Evolutionary conservation across 1,284 basidiomycete species (phyloP), one percentile per base, ranked within the genome.

Genomic region (Anthracocystis walkeri): DNA sequence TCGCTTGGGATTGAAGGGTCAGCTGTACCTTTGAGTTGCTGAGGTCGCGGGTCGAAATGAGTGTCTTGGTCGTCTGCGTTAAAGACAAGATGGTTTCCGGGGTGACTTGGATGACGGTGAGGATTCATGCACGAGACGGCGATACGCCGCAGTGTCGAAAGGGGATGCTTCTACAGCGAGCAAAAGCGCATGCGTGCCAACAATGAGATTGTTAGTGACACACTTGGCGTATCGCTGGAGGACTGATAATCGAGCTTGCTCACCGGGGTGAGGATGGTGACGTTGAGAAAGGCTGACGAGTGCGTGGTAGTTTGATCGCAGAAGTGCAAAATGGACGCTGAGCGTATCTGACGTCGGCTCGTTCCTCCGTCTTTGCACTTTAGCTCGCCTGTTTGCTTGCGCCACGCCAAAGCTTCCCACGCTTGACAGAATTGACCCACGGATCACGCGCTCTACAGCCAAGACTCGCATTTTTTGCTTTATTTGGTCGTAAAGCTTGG

Each of bases 121-220:
- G 59, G 35, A 44, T 57, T 33, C 66, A 69, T 69, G 57, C 66
- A 69, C 54, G 46, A 51, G 53, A 46, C 46, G 33, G 27, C 46
- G 11, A 25, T 35, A 27, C 31, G 56, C 44, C 35, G 41, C 55
- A 29, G 40, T 33, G 41, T 20, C 41, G 33, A 21, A 6, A 23
- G 31, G n/a, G 33, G 8, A 49, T 4, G 41, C 6, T 44, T 46
- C 55, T 59, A 57, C 27, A 21, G 42, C 33, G 56, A 42, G 35
- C 53, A 21, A 51, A 21, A 20, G 42, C 29, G 8, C 14, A 23
- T 45, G 41, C 41, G 41, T 42, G 45, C 45, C 53, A 21, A 45
- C 12, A 21, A 29, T 4, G n/a, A 18, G 41, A 52, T 20, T 25
- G 48, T 49, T 14, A 33, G 2, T 11, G 48, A 31, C 25, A 7